phyloP scores from a whole-genome alignment of 805 yeast species.

The Candida adriatica region DNA sequence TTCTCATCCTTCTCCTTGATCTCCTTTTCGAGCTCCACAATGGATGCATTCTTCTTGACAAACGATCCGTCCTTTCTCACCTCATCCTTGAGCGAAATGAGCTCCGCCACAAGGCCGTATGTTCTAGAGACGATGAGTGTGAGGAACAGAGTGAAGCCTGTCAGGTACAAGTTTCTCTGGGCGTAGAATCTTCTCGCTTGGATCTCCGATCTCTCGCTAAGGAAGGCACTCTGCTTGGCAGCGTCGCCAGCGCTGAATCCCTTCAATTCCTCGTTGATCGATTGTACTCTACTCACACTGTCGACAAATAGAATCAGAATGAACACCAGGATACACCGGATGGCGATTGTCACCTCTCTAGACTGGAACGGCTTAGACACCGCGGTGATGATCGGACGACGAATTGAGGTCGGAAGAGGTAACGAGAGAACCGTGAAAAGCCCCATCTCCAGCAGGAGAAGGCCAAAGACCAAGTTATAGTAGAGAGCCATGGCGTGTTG shows the following conservation, averaged over 20 bases:
- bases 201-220: constrained; percentile 66
- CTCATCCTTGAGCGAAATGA: constrained; percentile 57
- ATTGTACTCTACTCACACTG: constrained; percentile 74
- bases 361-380: constrained; percentile 64
- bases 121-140: constrained; percentile 83
- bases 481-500: constrained; percentile 23
- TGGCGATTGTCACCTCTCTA: constrained; percentile 65
- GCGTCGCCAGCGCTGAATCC: constrained; percentile 23
- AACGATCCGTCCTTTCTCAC: constrained; percentile 34
- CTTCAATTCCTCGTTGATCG: constrained; percentile 58
- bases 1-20: constrained; percentile 49
- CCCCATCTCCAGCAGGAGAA: constrained; percentile 71
- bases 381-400: constrained; percentile 59
- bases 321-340: constrained; percentile 79
- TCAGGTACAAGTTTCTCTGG: constrained; percentile 91
- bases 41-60: constrained; percentile 17
- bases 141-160: constrained; percentile 91
- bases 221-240: constrained; percentile 24
- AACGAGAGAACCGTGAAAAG: constrained; percentile 74
- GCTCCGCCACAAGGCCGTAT: constrained; percentile 68
- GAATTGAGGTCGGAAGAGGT: constrained; percentile 73
- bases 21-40: constrained; percentile 14
- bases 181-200: constrained; percentile 92
- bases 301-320: constrained; percentile 80
- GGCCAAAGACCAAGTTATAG: constrained; percentile 47